Percentiles rank a stretch among this genome's conserved stretches.
Conservation (phyloP, 1,284 basidiomycete species). For the Volvariella volvacea region DNA sequence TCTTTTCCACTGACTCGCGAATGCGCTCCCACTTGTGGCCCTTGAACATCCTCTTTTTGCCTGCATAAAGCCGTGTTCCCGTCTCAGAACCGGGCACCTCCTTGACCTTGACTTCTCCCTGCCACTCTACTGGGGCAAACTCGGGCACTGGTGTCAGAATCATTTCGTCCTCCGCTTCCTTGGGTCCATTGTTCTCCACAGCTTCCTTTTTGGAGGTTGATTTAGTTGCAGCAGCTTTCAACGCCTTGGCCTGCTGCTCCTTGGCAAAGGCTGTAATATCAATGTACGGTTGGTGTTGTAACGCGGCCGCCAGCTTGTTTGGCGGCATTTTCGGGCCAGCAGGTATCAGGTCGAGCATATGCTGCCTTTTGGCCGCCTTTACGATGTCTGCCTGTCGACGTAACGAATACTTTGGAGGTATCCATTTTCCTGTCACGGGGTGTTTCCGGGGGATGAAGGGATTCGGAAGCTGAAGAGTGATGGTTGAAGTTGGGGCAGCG, state of each 20-base stretch:
- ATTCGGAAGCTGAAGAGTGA: conserved; percentile 38
- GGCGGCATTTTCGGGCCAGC: conserved; percentile 49
- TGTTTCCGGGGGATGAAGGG: conserved; percentile 65
- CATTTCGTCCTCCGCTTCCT: not conserved
- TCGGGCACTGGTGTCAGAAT: conserved; percentile 8
- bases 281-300: not conserved
- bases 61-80: conserved; percentile 61
- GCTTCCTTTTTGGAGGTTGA: not conserved
- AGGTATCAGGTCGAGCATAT: conserved; percentile 53
- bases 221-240: not conserved
- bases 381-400: conserved; percentile 72
- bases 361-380: conserved; percentile 54
- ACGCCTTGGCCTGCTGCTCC: not conserved
- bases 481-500: conserved; percentile 22
- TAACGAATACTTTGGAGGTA: conserved; percentile 60
- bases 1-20: conserved; percentile 34
- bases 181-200: not conserved
- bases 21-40: conserved; percentile 75
- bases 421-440: conserved; percentile 57
- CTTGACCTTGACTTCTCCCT: conserved; percentile 44
- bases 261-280: not conserved
- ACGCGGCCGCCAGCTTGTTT: conserved; percentile 10
- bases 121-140: conserved; percentile 44
- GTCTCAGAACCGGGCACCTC: conserved; percentile 42
- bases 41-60: conserved; percentile 79